Evolutionary conservation across 305 asterid species (phyloP).

Genomic region (Fraxinus platypoda): DNA sequence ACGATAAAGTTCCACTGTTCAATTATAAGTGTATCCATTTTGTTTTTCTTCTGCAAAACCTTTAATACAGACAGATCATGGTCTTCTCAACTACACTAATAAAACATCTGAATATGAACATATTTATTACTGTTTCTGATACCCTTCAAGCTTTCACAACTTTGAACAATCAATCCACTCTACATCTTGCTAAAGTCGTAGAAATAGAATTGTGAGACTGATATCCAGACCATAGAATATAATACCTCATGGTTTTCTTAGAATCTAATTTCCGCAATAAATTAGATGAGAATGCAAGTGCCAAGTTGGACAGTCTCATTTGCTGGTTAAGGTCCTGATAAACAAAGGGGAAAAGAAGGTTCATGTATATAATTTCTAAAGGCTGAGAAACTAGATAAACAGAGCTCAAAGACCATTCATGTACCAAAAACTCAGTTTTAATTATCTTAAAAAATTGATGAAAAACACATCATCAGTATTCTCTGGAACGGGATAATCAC

Average conservation of each 20-base stretch:
- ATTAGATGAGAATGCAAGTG: not conserved
- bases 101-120: not conserved
- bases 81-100: not conserved
- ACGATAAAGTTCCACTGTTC: not conserved
- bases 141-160: not conserved
- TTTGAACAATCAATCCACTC: not conserved
- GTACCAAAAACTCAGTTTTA: not conserved
- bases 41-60: not conserved
- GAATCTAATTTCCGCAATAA: not conserved
- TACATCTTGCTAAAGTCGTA: slow-evolving; percentile 4
- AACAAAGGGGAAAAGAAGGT: not conserved
- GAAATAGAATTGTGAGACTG: not conserved
- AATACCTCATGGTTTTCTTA: not conserved
- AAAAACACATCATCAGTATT: not conserved
- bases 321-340: not conserved
- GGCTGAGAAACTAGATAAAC: slow-evolving; percentile 16
- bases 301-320: not conserved
- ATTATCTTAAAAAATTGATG: not conserved
- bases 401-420: not conserved
- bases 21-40: not conserved
- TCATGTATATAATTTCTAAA: not conserved
- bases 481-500: not conserved
- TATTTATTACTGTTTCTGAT: not conserved
- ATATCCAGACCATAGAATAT: not conserved
- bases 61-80: not conserved